Conservation (phyloP, 345 rosid genomes). For the thale cress (Arabidopsis thaliana) region TAIR10.1 NC_003075.7:13621001-13621500, state of each 20-base stretch:
- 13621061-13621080: not conserved
- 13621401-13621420: constrained; percentile 12
- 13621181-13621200: constrained; percentile 30
- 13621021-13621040: not conserved
- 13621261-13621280: constrained; percentile 27
- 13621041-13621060: not conserved
- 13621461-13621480: constrained; percentile 30
- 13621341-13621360: constrained; percentile 22
- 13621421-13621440: constrained; percentile 15
- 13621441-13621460: constrained; percentile 10
- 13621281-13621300: not conserved
- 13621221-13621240: constrained; percentile 29
- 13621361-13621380: not conserved
- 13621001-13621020: too few relatives aligned
- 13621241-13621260: constrained; percentile 28
- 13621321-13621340: constrained; percentile 34
- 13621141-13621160: constrained; percentile 20
- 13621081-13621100: not conserved
- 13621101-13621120: constrained; percentile 14
- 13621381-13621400: constrained; percentile 14
- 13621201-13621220: constrained; percentile 8
- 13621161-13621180: constrained; percentile 34
- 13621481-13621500: constrained; percentile 40
- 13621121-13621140: constrained; percentile 2
- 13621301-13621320: not conserved